These are phyloP conservation scores for Persicaria maculosa DNA, from an alignment of 148 eudicot genomes.

Conservation along the genomic window DNA sequence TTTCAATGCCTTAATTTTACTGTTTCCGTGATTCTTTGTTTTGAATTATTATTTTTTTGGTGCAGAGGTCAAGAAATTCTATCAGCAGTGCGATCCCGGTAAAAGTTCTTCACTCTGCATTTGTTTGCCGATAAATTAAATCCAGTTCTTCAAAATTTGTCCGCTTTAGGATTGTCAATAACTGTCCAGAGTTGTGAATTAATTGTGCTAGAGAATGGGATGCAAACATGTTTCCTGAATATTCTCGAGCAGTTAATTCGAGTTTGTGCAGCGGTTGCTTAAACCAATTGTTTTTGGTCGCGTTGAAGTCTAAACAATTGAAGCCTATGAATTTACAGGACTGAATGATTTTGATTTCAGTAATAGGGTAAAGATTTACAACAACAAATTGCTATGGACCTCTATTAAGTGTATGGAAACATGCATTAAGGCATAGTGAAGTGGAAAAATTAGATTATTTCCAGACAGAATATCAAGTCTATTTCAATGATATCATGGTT, in stretches of 20 bases:
- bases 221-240: neutral
- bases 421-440: too few relatives aligned
- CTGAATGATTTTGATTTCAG: neutral
- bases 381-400: neutral
- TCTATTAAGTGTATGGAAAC: neutral
- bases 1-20: neutral
- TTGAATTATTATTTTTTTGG: neutral
- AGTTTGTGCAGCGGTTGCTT: neutral
- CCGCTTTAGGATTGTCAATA: neutral
- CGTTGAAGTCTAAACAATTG: too few relatives aligned
- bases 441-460: too few relatives aligned
- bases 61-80: conserved; percentile 40
- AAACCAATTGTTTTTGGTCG: neutral
- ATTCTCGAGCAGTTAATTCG: too few relatives aligned
- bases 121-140: neutral
- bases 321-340: neutral
- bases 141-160: neutral
- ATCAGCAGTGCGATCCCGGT: conserved; percentile 47
- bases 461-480: neutral
- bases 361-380: neutral
- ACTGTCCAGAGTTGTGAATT: neutral
- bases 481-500: too few relatives aligned
- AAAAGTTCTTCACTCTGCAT: conserved; percentile 13
- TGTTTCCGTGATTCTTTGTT: neutral
- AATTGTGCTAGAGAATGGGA: neutral